Evolutionary conservation across 179 eudicot species (phyloP).

Genomic region (Camellia oleifera): DNA sequence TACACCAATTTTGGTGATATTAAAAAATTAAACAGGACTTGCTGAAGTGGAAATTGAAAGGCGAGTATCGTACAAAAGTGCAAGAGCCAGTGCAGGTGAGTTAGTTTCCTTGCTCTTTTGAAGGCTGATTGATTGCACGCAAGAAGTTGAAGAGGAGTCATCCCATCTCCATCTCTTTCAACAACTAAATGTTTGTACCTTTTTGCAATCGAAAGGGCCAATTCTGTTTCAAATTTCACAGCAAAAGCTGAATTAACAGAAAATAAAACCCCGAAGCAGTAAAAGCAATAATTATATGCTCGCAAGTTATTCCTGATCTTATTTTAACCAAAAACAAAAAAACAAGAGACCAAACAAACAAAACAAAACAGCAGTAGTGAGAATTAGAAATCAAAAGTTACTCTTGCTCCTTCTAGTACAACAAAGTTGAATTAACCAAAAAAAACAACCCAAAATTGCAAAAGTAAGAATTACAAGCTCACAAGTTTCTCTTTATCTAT

Average conservation of each 20-base stretch:
- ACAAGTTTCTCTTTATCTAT: too few relatives aligned
- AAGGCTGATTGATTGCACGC: background rate
- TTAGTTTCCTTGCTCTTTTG: too few relatives aligned
- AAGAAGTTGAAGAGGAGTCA: conserved; percentile 8
- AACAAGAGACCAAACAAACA: too few relatives aligned
- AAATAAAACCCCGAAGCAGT: background rate
- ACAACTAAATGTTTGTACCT: background rate
- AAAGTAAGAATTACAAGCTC: too few relatives aligned
- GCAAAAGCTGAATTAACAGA: background rate
- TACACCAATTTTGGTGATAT: background rate
- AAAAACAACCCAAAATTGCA: too few relatives aligned
- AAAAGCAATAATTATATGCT: too few relatives aligned
- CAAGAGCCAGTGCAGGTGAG: background rate
- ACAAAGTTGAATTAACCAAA: too few relatives aligned
- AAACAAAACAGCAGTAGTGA: too few relatives aligned
- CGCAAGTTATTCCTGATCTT: too few relatives aligned
- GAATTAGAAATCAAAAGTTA: too few relatives aligned
- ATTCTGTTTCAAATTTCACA: background rate
- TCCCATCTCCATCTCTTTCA: background rate
- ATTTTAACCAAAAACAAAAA: too few relatives aligned
- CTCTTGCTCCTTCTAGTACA: too few relatives aligned
- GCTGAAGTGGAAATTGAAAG: background rate
- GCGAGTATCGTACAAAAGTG: background rate
- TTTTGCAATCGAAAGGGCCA: background rate
- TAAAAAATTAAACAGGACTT: background rate